Percentiles rank a stretch among this genome's conserved stretches.
Conservation (phyloP, 2,329 filamentous ascomycete species). For the Dothistroma septosporum region DNA sequence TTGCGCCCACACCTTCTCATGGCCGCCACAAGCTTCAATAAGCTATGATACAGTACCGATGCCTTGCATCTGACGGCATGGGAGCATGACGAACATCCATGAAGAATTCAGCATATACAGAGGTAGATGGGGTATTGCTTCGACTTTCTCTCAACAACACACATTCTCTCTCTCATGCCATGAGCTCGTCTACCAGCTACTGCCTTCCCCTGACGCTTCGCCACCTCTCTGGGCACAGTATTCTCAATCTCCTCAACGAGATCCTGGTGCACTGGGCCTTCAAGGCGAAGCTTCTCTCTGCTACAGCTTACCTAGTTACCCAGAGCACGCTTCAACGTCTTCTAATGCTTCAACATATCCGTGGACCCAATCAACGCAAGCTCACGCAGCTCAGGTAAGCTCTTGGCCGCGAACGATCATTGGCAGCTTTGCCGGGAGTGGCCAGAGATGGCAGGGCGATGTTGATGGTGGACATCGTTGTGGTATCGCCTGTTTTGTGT, state of each 20-base stretch:
- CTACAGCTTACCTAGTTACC: neutral
- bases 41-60: too few species aligned
- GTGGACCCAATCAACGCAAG: neutral
- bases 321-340: neutral
- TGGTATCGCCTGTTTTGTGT: too few species aligned
- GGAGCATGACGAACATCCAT: too few species aligned
- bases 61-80: too few species aligned
- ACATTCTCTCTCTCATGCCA: neutral
- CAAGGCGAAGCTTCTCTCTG: neutral
- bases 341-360: neutral
- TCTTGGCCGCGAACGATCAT: neutral
- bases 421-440: neutral
- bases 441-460: neutral
- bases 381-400: neutral
- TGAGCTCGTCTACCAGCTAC: neutral
- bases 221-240: neutral
- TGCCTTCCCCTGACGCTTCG: neutral
- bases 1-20: too few species aligned
- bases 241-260: neutral
- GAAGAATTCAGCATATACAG: too few species aligned
- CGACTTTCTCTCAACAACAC: too few species aligned
- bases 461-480: neutral
- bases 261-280: neutral
- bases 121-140: too few species aligned
- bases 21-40: too few species aligned